Percentiles rank a stretch among this genome's conserved stretches.
Evolutionary conservation across 139 green algal genomes (phyloP).

Genomic region (Coccomyxa sp.): DNA sequence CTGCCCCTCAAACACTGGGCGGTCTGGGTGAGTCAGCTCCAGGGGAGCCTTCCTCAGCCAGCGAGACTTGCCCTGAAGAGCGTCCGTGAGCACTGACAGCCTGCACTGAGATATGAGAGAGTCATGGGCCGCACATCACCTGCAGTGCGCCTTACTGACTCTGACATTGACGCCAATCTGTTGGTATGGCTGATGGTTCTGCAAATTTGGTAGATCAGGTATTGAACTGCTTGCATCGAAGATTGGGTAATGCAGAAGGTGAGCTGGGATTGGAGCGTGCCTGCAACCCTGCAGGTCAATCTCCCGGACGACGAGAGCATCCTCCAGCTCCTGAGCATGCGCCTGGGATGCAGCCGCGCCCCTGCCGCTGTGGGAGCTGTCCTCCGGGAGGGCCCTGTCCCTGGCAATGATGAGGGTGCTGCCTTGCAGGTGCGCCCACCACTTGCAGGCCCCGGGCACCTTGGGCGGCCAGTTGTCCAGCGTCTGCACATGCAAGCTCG

Average conservation of each 20-base stretch:
- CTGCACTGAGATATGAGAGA: no score
- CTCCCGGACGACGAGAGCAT: background rate
- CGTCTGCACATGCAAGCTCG: background rate
- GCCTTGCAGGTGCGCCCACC: slow-evolving; percentile 11
- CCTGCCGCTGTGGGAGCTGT: background rate
- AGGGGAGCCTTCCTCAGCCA: slow-evolving; percentile 45
- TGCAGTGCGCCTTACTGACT: no score
- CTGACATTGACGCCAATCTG: no score
- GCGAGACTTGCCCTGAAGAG: slow-evolving; percentile 12
- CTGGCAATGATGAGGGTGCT: slow-evolving; percentile 4
- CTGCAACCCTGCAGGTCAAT: background rate
- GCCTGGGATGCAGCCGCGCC: background rate
- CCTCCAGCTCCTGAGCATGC: background rate
- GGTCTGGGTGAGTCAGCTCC: slow-evolving; percentile 36
- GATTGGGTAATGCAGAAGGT: no score
- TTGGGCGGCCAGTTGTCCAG: slow-evolving; percentile 24
- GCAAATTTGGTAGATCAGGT: no score
- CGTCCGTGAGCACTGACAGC: slow-evolving; percentile 17
- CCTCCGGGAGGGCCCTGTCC: background rate
- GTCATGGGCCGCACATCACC: no score
- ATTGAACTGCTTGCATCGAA: no score
- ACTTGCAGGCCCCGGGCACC: slow-evolving; percentile 9
- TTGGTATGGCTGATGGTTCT: no score
- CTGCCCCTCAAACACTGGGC: slow-evolving; percentile 37
- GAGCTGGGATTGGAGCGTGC: background rate